Base-by-base conservation (phyloP, 257 asterid genomes). In the Linderniella brevidens region DNA sequence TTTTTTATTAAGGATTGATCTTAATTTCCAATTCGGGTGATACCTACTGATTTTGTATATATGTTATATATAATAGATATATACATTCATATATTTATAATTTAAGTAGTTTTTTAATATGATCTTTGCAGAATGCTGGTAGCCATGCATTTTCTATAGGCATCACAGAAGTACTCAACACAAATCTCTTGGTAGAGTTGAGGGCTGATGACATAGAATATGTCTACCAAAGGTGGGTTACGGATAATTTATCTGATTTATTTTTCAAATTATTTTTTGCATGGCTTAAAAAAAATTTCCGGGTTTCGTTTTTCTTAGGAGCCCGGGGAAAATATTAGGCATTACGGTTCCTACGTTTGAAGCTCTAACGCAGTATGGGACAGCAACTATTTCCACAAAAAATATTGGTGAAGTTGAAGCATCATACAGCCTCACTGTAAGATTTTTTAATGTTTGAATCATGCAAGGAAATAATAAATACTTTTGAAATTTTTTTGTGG, bases 341-440 rank as follows among this genome's bases (percentile, higher is more conserved):
- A 67, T 88, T 48, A 69, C 82, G 5, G 81, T 72, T 44, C 95
- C 96, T 18, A 80, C 80, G 37, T 88, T 88, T 61, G 95, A 84
- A 75, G 95, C 98, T 55, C 70, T 88, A 49, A 84, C 94, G 49
- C 96, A 88, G 61, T 78, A 65, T 37, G 98, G 98, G 54, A 70
- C 81, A 17, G 94, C 94, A 61, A 79, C 74, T 53, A 79, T 90
- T 65, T 71, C 93, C 48, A 85, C 96, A 8, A 73, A 75, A 66
- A 90, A 90, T 64, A 52, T 77, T 53, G 96, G 99, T 19, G 84
- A 79, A 60, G 69, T 90, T 41, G 99, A 90, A 77, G 96, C 99
- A n/a, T 90, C 99, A 48, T 90, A 90, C 63, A 90, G 96, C 73
- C 86, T 90, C 41, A 85, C 99, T 51, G 99, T 90, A 73, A 48